phyloP scores from a whole-genome alignment of 2,329 filamentous ascomycete species.

The Xylariaceae sp. region DNA sequence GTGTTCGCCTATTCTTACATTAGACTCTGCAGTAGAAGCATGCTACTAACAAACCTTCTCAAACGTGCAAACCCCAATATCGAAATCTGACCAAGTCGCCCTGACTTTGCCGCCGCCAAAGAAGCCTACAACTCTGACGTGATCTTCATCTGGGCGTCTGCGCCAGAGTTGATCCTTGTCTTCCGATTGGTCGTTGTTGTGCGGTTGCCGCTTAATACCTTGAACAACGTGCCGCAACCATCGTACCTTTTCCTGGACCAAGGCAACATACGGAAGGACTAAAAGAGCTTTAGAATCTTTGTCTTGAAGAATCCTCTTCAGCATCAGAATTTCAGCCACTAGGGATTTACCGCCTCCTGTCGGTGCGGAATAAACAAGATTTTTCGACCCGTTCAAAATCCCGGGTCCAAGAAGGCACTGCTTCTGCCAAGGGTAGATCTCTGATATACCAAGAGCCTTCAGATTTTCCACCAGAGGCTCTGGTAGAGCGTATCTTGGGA shows the following conservation, averaged over 20 bases:
- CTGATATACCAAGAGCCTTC: constrained; percentile 65
- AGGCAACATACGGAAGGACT: constrained; percentile 75
- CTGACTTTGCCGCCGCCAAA: constrained; percentile 73
- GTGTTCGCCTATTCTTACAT: constrained; percentile 64
- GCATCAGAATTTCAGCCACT: constrained; percentile 72
- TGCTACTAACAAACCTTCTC: constrained; percentile 61
- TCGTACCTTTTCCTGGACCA: constrained; percentile 78
- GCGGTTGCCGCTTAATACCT: constrained; percentile 51
- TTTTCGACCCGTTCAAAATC: constrained; percentile 65
- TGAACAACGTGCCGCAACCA: constrained; percentile 72
- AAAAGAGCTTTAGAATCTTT: constrained; percentile 69
- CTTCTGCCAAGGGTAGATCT: constrained; percentile 80
- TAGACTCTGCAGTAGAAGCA: constrained; percentile 16
- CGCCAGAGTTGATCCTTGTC: constrained; percentile 51
- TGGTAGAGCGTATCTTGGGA: constrained; percentile 67
- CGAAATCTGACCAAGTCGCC: constrained; percentile 71
- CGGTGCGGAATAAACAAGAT: constrained; percentile 78
- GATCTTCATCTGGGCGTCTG: constrained; percentile 58
- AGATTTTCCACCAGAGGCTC: constrained; percentile 65
- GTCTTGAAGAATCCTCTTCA: constrained; percentile 69
- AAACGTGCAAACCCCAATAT: constrained; percentile 78
- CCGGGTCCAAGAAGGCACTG: constrained; percentile 71
- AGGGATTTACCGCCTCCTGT: constrained; percentile 79
- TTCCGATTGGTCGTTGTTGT: constrained; percentile 36
- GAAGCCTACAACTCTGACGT: constrained; percentile 69